phyloP scores from a whole-genome alignment of 2,329 filamentous ascomycete species.

The Geosmithia morbida region DNA sequence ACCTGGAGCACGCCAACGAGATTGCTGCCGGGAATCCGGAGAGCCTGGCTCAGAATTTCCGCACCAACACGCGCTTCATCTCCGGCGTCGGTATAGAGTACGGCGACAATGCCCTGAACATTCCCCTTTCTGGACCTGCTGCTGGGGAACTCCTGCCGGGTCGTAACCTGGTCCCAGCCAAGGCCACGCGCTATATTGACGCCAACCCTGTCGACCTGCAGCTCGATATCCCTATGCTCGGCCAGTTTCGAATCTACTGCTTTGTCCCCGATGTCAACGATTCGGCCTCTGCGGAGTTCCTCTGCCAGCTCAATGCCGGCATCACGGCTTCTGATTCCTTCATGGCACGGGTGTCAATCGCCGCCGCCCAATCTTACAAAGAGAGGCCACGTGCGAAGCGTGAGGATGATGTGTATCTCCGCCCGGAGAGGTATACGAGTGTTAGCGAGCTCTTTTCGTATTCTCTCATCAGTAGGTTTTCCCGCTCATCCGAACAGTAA shows the following conservation, averaged over 20 bases:
- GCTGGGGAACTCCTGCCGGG: conserved; percentile 34
- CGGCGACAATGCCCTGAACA: conserved; percentile 33
- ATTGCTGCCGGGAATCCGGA: conserved; percentile 47
- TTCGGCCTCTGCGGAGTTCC: conserved; percentile 31
- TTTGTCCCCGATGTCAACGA: conserved; percentile 48
- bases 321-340: conserved; percentile 37
- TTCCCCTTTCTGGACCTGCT: not conserved
- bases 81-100: conserved; percentile 56
- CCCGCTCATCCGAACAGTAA: not conserved
- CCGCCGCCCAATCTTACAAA: conserved; percentile 47
- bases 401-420: conserved; percentile 49
- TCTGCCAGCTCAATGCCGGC: conserved; percentile 41
- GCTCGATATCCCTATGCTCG: conserved; percentile 62
- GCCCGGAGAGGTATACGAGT: conserved; percentile 53
- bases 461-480: conserved; percentile 45
- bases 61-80: conserved; percentile 58
- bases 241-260: conserved; percentile 65
- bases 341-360: conserved; percentile 42
- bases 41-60: conserved; percentile 53
- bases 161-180: conserved; percentile 48
- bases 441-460: conserved; percentile 58
- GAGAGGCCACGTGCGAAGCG: conserved; percentile 40
- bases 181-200: conserved; percentile 61
- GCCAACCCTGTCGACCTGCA: conserved; percentile 67
- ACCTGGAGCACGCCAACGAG: conserved; percentile 41